phyloP scores from a whole-genome alignment of 2,329 filamentous ascomycete genomes.

The Fusarium sp. region DNA sequence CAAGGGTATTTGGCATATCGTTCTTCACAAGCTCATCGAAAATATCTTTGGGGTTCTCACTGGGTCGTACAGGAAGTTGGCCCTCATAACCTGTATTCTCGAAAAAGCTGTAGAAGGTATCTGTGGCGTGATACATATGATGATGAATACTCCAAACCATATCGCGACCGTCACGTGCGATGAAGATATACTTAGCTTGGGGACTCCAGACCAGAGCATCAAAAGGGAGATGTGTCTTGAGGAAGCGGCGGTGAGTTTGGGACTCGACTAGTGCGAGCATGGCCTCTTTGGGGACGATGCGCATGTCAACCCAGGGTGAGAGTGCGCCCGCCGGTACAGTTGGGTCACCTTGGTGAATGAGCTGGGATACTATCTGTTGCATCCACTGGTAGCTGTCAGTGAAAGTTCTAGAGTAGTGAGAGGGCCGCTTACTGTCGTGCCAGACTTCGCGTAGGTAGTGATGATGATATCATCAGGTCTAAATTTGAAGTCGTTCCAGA shows the following conservation, averaged over 20 bases:
- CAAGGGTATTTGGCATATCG: neutral
- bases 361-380: constrained; percentile 11
- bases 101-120: constrained; percentile 1
- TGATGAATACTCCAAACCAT: constrained; percentile 13
- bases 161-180: constrained; percentile 3
- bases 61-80: neutral
- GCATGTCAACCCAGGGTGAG: constrained; percentile 7
- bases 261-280: constrained; percentile 1
- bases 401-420: fast-evolving
- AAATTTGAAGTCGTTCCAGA: constrained; percentile 9
- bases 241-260: neutral
- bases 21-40: neutral
- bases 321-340: neutral
- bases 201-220: neutral
- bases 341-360: constrained; percentile 2
- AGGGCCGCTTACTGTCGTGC: neutral
- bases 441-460: constrained; percentile 3
- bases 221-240: constrained; percentile 8
- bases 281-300: neutral
- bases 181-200: constrained; percentile 12
- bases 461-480: constrained; percentile 18
- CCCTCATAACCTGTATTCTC: neutral
- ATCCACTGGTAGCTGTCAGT: neutral
- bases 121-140: constrained; percentile 1
- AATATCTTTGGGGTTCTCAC: neutral